A percentile compares a stretch with the other conserved stretches of the same genome.
These are phyloP conservation scores for Xanthoconium stramineum DNA, from an alignment of 768 basidiomycete genomes.

Conservation along the genomic window DNA sequence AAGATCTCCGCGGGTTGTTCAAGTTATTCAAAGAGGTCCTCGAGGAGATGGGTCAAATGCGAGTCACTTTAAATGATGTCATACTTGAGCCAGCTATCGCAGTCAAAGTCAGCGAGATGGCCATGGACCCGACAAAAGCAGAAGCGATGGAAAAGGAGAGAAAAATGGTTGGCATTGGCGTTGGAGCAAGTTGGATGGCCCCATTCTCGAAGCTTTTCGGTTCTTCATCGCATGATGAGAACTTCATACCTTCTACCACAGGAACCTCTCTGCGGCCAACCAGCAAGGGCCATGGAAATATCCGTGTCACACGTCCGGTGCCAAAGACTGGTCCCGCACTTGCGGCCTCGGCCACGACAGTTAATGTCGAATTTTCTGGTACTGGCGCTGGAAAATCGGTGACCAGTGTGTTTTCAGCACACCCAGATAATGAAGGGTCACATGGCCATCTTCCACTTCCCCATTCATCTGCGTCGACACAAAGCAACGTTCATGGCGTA, in stretches of 20 bases:
- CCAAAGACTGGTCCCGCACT: slow-evolving; percentile 85
- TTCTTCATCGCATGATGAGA: slow-evolving; percentile 29
- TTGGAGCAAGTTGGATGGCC: slow-evolving; percentile 70
- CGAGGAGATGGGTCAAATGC: slow-evolving; percentile 75
- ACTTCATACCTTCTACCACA: slow-evolving; percentile 6
- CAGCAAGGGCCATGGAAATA: slow-evolving; percentile 23
- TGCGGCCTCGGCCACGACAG: slow-evolving; percentile 85
- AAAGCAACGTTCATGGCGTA: slow-evolving; percentile 38
- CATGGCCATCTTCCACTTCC: slow-evolving; percentile 11
- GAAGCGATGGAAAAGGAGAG: slow-evolving; percentile 38
- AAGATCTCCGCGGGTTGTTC: slow-evolving; percentile 79
- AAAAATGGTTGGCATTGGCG: slow-evolving; percentile 29
- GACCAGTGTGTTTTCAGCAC: slow-evolving; percentile 39
- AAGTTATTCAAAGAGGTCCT: slow-evolving; percentile 85
- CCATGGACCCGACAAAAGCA: slow-evolving; percentile 56
- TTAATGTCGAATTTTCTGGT: slow-evolving; percentile 94
- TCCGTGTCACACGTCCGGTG: slow-evolving; percentile 45
- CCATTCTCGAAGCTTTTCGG: slow-evolving; percentile 82
- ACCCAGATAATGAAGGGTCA: slow-evolving; percentile 20
- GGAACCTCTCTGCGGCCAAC: slow-evolving; percentile 28
- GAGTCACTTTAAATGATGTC: slow-evolving; percentile 82
- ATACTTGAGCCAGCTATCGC: slow-evolving; percentile 85
- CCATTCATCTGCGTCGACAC: slow-evolving; percentile 6
- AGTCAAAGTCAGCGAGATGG: slow-evolving; percentile 63
- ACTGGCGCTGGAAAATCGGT: slow-evolving; percentile 57